Evolutionary conservation across 805 yeast genomes (phyloP), one percentile per base, ranked within the genome.

Genomic region (Monosporozyma siamensis): DNA sequence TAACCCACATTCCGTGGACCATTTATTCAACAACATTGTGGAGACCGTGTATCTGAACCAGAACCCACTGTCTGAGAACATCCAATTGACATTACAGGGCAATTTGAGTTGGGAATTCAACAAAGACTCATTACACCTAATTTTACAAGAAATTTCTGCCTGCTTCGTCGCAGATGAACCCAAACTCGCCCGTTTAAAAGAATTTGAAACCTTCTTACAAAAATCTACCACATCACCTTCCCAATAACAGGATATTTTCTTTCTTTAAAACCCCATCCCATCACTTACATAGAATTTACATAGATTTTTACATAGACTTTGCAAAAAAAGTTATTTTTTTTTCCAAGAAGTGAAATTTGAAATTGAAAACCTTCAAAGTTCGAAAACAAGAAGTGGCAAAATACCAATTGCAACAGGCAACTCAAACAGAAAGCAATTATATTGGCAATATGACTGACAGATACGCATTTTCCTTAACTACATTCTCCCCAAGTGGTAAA

Each of bases 401-500:
- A 23, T n/a, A n/a, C n/a, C n/a, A n/a, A n/a, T n/a, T n/a, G n/a
- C n/a, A n/a, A n/a, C n/a, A n/a, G n/a, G n/a, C n/a, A n/a, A n/a
- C n/a, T n/a, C n/a, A n/a, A n/a, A n/a, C n/a, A n/a, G n/a, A n/a
- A n/a, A n/a, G n/a, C n/a, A n/a, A n/a, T n/a, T n/a, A n/a, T n/a
- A n/a, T n/a, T n/a, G n/a, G n/a, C n/a, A n/a, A n/a, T 48, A 92
- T 92, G 97, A 95, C 98, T 46, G 98, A 92, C 66, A 80, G 98
- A 74, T 92, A 92, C 68, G 88, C 97, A 17, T 92, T 92, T 63
- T 92, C 98, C 20, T 75, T 92, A 48, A 92, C 98, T 21, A 92
- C 98, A 14, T 92, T 92, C 65, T 90, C 97, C 39, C 98, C 99
- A 59, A 86, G 95, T 65, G 99, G 99, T 53, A 92, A 92, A 71